These are phyloP conservation scores for Boehmeria nivea DNA, from an alignment of 306 rosid species.

Conservation along the genomic window DNA sequence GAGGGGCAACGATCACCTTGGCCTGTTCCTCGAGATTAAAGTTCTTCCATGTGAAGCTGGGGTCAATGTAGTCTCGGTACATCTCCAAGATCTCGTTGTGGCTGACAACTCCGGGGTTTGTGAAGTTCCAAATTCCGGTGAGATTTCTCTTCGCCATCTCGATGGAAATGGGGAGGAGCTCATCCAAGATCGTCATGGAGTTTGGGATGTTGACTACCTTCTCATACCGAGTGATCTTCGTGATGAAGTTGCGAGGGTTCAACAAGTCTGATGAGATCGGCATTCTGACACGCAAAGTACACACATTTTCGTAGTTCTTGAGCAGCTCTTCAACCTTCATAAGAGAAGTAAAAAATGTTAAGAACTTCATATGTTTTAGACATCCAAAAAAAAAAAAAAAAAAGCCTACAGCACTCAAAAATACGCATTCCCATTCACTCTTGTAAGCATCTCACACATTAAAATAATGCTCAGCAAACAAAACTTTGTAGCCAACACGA, in stretches of 20 bases:
- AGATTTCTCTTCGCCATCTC: constrained; percentile 92
- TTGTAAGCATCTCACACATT: no score
- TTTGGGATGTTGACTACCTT: constrained; percentile 84
- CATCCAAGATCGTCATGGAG: constrained; percentile 85
- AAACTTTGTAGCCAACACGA: no score
- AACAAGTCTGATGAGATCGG: constrained; percentile 76
- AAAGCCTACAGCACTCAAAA: no score
- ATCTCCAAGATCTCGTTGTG: constrained; percentile 81
- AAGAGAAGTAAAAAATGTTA: no score
- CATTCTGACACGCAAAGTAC: constrained; percentile 83
- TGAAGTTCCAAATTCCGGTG: constrained; percentile 83
- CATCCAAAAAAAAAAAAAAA: no score
- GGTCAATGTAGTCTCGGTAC: constrained; percentile 66
- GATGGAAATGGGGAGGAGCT: constrained; percentile 73
- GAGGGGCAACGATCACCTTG: constrained; percentile 74
- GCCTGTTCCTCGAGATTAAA: constrained; percentile 88
- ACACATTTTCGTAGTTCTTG: constrained; percentile 70
- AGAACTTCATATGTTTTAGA: no score
- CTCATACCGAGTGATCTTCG: constrained; percentile 72
- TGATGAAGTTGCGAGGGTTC: constrained; percentile 82
- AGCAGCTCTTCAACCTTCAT: constrained; percentile 81
- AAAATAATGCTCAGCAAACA: no score
- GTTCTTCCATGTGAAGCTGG: constrained; percentile 65
- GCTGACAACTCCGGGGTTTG: constrained; percentile 89
- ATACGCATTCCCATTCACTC: not conserved